phyloP scores from a whole-genome alignment of 108 stramenopile genomes.

The Bacterosira constricta region DNA sequence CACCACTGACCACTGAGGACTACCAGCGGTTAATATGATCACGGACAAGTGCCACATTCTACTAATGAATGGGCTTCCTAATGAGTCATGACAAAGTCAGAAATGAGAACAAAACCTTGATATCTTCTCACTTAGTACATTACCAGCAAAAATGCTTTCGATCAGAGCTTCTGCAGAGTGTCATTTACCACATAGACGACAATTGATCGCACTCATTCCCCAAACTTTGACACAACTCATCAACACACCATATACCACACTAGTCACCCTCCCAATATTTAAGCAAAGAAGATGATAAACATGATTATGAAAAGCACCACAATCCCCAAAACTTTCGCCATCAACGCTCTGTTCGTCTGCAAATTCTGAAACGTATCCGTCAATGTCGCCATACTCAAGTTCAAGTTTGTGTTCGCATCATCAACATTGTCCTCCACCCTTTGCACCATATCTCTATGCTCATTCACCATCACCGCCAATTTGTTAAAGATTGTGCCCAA shows the following conservation, averaged over 20 bases:
- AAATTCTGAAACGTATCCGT: slow-evolving; percentile 82
- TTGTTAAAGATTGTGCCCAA: slow-evolving; percentile 88
- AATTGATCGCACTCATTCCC: background rate
- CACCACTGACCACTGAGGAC: no score
- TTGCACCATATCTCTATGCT: slow-evolving; percentile 89
- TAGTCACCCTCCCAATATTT: slow-evolving; percentile 9
- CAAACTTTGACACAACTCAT: background rate
- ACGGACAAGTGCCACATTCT: no score
- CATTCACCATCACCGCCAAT: slow-evolving; percentile 87
- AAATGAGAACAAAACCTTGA: no score
- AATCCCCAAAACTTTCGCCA: slow-evolving; percentile 74
- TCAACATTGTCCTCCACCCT: slow-evolving; percentile 92
- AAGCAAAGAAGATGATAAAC: slow-evolving; percentile 89
- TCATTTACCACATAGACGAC: no score
- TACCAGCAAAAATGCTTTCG: no score
- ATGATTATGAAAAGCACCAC: slow-evolving; percentile 82
- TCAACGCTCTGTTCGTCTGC: slow-evolving; percentile 70
- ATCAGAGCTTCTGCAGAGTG: no score
- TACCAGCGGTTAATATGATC: no score
- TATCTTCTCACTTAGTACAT: no score
- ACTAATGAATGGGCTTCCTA: no score
- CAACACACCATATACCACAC: background rate
- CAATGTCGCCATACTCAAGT: slow-evolving; percentile 69
- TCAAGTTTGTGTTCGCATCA: slow-evolving; percentile 81
- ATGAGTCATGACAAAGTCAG: no score